Evolutionary conservation across 2,329 filamentous ascomycete species (phyloP), one percentile per base, ranked within the genome.

Genomic region (Monosporascus sp.): DNA sequence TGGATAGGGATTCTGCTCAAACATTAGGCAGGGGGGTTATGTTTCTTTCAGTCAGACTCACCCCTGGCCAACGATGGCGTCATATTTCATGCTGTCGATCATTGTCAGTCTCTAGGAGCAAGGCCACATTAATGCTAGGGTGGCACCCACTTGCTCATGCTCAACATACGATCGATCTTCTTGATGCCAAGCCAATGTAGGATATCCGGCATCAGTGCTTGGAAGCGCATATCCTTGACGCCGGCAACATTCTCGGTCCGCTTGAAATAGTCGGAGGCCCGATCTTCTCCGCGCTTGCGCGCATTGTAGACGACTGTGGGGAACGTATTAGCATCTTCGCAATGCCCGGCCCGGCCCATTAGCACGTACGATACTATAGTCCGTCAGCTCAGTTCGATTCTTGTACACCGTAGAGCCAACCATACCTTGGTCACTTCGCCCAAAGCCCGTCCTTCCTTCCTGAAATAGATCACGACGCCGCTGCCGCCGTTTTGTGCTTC

Each of bases 171-270:
- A 71, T 99, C 94, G 67, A 99, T 97, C 79, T 97, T 97, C 69
- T 89, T 94, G 68, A 99, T 97, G 57, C 94, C 94, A 31, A 99
- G 82, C 94, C 94, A 97, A 73, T 97, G 94, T 51, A 97, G 80
- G 60, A 97, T 96, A 70, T 96, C 91, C 36, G 94, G 93, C 94
- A 97, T 97, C 51, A 99, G 78, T 27, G 93, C 93, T 76, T 97
- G 94, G 79, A 97, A 97, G 39, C 94, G 86, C 93, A 97, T 97
- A 63, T 85, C 88, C 71, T 96, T 96, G 60, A 97, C 93, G 56
- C 94, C 94, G 8, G 94, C 94, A 68, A 99, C 95, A 69, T 97
- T 96, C 73, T 97, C 93, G n/a, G 93, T 97, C 53, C 94, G 82
- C 73, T 93, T 88, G 77, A 97, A 97, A 74, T 97, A 97, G 70